Evolutionary conservation across 2,329 filamentous ascomycete genomes (phyloP).

Genomic region (Blastomyces parvus): DNA sequence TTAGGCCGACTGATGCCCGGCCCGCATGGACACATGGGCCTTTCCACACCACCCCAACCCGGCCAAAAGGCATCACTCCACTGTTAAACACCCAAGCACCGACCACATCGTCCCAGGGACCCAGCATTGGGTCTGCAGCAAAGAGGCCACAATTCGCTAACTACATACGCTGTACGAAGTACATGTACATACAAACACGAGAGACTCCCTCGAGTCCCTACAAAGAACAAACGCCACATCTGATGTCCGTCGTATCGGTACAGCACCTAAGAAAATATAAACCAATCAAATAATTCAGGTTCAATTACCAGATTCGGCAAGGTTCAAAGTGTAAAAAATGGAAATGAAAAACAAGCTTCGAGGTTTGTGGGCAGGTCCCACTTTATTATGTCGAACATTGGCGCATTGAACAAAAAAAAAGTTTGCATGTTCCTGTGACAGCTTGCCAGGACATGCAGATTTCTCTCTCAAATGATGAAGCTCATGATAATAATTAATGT

Average conservation of each 20-base stretch:
- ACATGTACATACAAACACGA: too few species aligned
- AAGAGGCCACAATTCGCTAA: background rate
- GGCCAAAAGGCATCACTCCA: too few species aligned
- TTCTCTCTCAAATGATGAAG: too few species aligned
- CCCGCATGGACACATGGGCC: background rate
- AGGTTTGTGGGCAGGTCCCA: background rate
- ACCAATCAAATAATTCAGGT: background rate
- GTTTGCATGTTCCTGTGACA: background rate
- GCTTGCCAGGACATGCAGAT: background rate
- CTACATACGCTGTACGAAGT: too few species aligned
- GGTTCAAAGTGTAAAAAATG: background rate
- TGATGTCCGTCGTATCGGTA: too few species aligned
- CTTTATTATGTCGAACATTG: slow-evolving; percentile 2
- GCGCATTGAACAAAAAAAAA: too few species aligned
- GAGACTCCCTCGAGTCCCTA: too few species aligned
- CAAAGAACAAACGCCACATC: background rate
- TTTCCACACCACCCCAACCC: background rate
- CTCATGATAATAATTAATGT: too few species aligned
- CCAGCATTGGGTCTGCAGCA: background rate
- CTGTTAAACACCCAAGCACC: background rate
- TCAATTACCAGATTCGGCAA: background rate
- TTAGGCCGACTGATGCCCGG: background rate
- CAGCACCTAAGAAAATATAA: background rate
- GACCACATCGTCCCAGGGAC: background rate
- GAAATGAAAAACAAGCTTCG: background rate